Percentiles rank a stretch among this genome's conserved stretches.
phyloP scores from a whole-genome alignment of 2,329 filamentous ascomycete genomes.

The Fusarium bactridioides region DNA sequence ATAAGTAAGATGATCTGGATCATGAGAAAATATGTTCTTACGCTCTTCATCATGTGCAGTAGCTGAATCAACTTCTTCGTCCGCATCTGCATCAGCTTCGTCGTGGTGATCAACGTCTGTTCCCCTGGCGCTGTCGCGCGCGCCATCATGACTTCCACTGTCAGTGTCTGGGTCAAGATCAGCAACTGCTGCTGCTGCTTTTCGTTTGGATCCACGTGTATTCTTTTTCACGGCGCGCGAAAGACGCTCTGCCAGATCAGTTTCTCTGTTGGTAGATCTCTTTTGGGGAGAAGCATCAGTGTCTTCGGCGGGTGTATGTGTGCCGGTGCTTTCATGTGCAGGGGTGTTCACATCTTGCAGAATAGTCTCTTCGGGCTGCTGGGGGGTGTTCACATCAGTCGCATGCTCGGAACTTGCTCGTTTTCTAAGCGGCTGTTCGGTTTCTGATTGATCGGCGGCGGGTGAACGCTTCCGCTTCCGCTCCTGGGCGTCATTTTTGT shows the following conservation, averaged over 20 bases:
- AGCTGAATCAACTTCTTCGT: slow-evolving; percentile 66
- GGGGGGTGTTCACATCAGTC: slow-evolving; percentile 46
- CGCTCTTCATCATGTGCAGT: slow-evolving; percentile 72
- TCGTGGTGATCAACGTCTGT: slow-evolving; percentile 57
- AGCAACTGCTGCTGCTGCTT: slow-evolving; percentile 41
- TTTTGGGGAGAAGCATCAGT: slow-evolving; percentile 46
- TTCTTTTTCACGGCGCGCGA: slow-evolving; percentile 50
- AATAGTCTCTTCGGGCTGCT: slow-evolving; percentile 42
- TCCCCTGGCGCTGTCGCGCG: slow-evolving; percentile 46
- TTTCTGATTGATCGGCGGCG: slow-evolving; percentile 53
- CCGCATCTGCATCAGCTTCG: slow-evolving; percentile 63
- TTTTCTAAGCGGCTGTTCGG: slow-evolving; percentile 61
- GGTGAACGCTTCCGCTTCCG: slow-evolving; percentile 62
- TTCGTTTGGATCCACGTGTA: slow-evolving; percentile 53
- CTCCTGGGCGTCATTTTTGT: slow-evolving; percentile 47
- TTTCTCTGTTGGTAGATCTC: slow-evolving; percentile 42
- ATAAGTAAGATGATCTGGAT: slow-evolving; percentile 33
- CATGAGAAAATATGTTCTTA: slow-evolving; percentile 44
- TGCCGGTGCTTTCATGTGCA: slow-evolving; percentile 48
- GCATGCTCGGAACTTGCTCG: slow-evolving; percentile 59
- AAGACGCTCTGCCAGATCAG: slow-evolving; percentile 44
- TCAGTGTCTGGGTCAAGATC: slow-evolving; percentile 46
- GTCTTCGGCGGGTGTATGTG: slow-evolving; percentile 57
- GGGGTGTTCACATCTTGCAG: slow-evolving; percentile 48
- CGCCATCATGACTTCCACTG: slow-evolving; percentile 45